A percentile compares a stretch with the other conserved stretches of the same genome.
Conservation (phyloP, 176 grass and related monocot species). For the Eremochloa ophiuroides region DNA sequence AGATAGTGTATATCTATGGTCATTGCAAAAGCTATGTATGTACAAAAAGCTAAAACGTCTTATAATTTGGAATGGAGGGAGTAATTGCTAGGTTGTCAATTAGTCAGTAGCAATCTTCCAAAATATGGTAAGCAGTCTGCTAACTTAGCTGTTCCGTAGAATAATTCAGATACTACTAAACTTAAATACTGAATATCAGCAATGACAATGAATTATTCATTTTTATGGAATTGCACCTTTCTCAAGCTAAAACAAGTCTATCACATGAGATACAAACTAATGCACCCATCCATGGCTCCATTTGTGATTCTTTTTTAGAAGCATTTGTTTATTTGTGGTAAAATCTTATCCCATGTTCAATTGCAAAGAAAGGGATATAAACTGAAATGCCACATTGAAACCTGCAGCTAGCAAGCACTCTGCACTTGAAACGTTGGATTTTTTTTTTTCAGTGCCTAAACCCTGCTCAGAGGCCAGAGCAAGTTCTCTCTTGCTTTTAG, state of each 20-base stretch:
- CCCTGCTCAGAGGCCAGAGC: background rate
- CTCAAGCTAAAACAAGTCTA: background rate
- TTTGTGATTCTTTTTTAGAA: background rate
- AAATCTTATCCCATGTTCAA: background rate
- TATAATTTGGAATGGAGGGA: background rate
- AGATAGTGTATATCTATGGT: background rate
- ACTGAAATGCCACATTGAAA: background rate
- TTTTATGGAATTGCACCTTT: background rate
- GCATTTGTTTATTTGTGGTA: background rate
- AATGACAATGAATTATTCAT: background rate
- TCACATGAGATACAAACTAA: background rate
- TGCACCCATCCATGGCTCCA: background rate
- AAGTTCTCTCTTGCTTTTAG: background rate
- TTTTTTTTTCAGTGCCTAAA: background rate
- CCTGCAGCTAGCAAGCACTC: background rate
- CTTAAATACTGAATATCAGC: background rate
- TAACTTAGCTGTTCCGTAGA: too few species aligned
- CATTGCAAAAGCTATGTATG: background rate
- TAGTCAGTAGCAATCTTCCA: background rate
- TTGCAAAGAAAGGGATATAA: background rate
- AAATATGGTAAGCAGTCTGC: background rate
- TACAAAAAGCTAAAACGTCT: background rate
- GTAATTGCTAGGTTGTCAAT: background rate
- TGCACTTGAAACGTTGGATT: background rate
- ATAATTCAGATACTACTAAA: background rate